Evolutionary conservation across 2,329 filamentous ascomycete species (phyloP), one percentile per base, ranked within the genome.

Genomic region (Aspergillus fumigatiaffinis): DNA sequence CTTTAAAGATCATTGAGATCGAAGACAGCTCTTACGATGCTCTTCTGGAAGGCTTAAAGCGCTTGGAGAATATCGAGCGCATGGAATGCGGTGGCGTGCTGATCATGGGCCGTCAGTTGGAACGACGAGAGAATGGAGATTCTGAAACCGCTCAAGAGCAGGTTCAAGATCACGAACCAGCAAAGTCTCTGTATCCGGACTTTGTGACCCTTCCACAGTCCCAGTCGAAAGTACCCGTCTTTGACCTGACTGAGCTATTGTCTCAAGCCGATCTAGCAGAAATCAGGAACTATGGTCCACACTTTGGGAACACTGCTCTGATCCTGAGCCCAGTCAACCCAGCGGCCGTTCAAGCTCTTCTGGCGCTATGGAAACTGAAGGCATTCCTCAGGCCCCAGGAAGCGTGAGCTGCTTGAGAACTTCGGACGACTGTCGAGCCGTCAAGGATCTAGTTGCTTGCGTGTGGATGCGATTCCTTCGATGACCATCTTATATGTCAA

Each of bases 291-390:
- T 54, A 61, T 38, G 60, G 68, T 55, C 54, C 62, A 1, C 66
- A 70, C 9, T 73, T 77, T 49, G 63, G 66, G 21, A 61, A 64
- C n/a, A 61, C 61, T 25, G 73, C 70, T 14, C 49, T 77, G n/a
- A 72, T 76, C 53, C 70, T 76, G 41, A 67, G 69, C 46, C 72
- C 75, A 0, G 65, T 67, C 32, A 62, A 67, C 4, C 54, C 59
- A 25, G 53, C 60, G 17, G 67, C 71, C 0, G 55, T 70, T 23
- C 61, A 73, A 23, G 63, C 71, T 25, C 68, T 77, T 59, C 55
- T 74, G 58, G 65, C 65, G 0, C 55, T 78, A 23, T 78, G 76
- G 76, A 76, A 69, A 55, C 59, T 77, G 10, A 70, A 76, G 56
- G 68, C 66, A 0, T 73, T 68, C 35, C 32, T 74, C 9, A 56